Evolutionary conservation across 768 basidiomycete species (phyloP), one percentile per base, ranked within the genome.

Genomic region (Tulasnella sp.): DNA sequence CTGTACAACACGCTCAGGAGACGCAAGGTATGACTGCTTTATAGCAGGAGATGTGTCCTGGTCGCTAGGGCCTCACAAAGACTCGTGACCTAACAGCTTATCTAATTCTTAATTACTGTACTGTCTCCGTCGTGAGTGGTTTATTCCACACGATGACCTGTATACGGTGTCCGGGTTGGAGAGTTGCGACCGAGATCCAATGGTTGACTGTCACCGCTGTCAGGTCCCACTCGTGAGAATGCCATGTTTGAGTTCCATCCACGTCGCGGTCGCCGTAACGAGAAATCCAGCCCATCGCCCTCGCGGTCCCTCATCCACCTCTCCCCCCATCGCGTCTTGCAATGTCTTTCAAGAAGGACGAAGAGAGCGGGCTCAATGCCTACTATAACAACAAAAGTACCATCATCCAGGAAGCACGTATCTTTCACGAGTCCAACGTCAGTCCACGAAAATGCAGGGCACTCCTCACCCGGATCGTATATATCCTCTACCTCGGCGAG

Each of bases 341-440:
- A 63, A 83, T 87, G 71, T 76, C 78, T 66, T 89, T 84, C 63
- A 98, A 98, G 77, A 93, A 93, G 76, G 93, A 98, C 72, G 94
- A 97, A 66, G 93, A 96, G 74, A 82, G 78, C 36, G 70, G 88
- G 53, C 81, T 96, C 65, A 90, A 86, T 75, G 80, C 83, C 51
- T 93, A 86, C 70, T 87, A 89, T 69, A 90, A 90, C 73, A 94
- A 97, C 77, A 98, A 98, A 72, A 93, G 90, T 19, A 96, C 94
- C 0, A 86, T 98, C 63, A 86, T 98, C 63, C 96, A 98, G 70
- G 96, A 99, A 70, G 93, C 96, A 59, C 83, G 96, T 63, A 86
- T 92, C 58, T 99, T 99, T 82, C 98, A 99, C 73, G 94, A 98
- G 67, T 96, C 94, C 15, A 96, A 96, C 59, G 92, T 99, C 72